Base-by-base conservation (phyloP, 1,139 yeast species). In the Zygoascus sp. region DNA sequence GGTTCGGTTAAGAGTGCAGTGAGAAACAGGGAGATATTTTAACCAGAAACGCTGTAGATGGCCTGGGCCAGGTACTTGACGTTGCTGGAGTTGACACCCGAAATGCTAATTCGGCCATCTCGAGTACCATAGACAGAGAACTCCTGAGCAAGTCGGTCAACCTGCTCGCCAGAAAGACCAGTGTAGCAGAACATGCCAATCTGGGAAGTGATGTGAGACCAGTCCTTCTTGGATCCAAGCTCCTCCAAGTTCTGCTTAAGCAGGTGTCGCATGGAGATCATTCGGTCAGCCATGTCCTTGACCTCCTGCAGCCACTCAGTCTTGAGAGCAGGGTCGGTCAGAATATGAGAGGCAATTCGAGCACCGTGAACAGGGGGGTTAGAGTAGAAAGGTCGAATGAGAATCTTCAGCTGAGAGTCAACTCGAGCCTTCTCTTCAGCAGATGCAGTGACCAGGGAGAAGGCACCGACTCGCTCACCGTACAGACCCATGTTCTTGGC, bases 281-380 rank as follows among this genome's bases (percentile, higher is more conserved):
- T 90, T 63, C 97, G 79, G 46, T 83, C 77, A 48, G 95, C 83
- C 98, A 92, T 92, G 43, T 87, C 83, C 58, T 80, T 68, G 71
- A 92, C 80, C 66, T 92, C 97, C 46, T 73, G 66, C 59, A 83
- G 80, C 98, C 98, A 92, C 69, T 87, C 95, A 27, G 69, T 61
- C 62, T 79, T 77, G 62, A 90, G 77, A 36, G 70, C 74, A 15
- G 82, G 77, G 51, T 80, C 79, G 57, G 74, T 77, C 59, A 92
- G 76, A 48, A 92, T 81, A 54, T 80, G 76, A 27, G 95, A 77
- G 45, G 90, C 97, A 54, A 92, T 77, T 67, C 94, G 88, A 46
- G 97, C 95, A 53, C 98, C 98, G 66, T 90, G 89, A 42, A 94
- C 88, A 37, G 97, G 97, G 43, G 97, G 96, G 69, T 87, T 90